Evolutionary conservation across 1,139 yeast species (phyloP).

Genomic region (Williopsis jadinii): DNA sequence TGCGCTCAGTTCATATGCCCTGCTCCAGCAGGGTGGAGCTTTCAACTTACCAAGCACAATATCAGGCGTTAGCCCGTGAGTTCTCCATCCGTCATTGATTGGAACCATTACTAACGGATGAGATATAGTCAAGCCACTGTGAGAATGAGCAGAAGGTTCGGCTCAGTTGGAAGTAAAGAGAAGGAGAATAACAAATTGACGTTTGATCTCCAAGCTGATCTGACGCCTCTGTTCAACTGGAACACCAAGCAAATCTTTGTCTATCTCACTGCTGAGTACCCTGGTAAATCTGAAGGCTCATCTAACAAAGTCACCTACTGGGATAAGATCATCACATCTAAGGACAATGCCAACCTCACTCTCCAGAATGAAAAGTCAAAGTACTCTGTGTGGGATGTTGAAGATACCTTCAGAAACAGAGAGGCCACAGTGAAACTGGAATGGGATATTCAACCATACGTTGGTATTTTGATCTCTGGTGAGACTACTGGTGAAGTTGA

Average conservation of each 20-base stretch:
- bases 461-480: conserved; percentile 77
- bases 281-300: conserved; percentile 44
- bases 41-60: conserved; percentile 38
- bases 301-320: conserved; percentile 75
- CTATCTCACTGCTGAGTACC: conserved; percentile 83
- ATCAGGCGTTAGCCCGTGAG: conserved; percentile 31
- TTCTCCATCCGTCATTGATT: neutral
- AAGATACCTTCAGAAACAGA: conserved; percentile 56
- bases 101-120: conserved; percentile 3
- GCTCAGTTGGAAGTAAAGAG: conserved; percentile 60
- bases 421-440: conserved; percentile 67
- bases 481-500: conserved; percentile 36
- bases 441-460: conserved; percentile 90
- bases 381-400: conserved; percentile 87
- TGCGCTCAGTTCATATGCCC: conserved; percentile 40
- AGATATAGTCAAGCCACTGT: conserved; percentile 26
- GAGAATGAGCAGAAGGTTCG: conserved; percentile 66
- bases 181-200: conserved; percentile 72
- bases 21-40: conserved; percentile 39
- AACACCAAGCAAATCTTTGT: conserved; percentile 93
- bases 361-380: conserved; percentile 54
- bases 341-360: conserved; percentile 50
- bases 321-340: conserved; percentile 70
- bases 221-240: conserved; percentile 85
- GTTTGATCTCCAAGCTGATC: conserved; percentile 66